A percentile compares a stretch with the other conserved stretches of the same genome.
Evolutionary conservation across 257 asterid genomes (phyloP).

Genomic region (Fraxinus excelsior): DNA sequence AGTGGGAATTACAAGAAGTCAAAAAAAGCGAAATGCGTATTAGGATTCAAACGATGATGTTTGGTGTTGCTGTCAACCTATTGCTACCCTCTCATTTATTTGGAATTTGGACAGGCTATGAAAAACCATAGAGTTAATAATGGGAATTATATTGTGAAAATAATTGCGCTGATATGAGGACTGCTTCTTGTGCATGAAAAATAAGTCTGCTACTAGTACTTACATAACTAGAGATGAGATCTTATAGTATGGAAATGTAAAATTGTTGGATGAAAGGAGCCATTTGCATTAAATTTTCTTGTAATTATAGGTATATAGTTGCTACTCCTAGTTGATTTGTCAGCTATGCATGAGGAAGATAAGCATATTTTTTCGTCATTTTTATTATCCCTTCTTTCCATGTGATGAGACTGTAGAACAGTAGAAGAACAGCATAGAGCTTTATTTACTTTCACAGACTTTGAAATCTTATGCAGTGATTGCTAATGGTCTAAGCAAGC

Average conservation of each 20-base stretch:
- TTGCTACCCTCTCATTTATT: too few species aligned
- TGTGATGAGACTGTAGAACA: background rate
- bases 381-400: background rate
- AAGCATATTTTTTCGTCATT: background rate
- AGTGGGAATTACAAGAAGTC: too few species aligned
- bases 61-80: too few species aligned
- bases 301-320: background rate
- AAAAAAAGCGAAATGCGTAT: too few species aligned
- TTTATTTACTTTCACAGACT: conserved; percentile 1
- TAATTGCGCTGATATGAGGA: background rate
- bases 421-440: background rate
- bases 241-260: background rate
- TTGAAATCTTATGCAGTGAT: conserved; percentile 55
- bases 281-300: background rate
- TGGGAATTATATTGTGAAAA: background rate
- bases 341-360: background rate
- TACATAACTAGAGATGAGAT: background rate
- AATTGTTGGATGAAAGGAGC: background rate
- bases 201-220: background rate
- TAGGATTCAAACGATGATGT: too few species aligned
- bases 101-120: too few species aligned
- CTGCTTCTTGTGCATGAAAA: background rate
- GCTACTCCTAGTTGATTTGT: background rate
- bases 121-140: too few species aligned
- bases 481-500: conserved; percentile 56